These are phyloP conservation scores for Globisporangium sylvaticum DNA, from an alignment of 352 stramenopile species.

Conservation along the genomic window DNA sequence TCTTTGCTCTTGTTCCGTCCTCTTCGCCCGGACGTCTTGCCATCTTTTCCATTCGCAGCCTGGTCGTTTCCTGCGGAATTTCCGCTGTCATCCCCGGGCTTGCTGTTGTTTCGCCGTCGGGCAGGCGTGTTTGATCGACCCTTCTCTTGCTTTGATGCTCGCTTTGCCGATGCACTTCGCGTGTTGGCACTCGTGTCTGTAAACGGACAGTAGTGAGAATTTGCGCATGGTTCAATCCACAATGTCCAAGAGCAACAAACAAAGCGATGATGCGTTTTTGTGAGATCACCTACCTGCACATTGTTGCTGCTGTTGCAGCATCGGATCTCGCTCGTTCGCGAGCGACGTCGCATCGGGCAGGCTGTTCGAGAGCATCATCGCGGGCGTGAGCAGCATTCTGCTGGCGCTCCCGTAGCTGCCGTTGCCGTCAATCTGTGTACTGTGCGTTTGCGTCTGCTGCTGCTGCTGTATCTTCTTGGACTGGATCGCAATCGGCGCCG, in stretches of 20 bases:
- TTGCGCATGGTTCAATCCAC: background rate
- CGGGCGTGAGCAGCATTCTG: conserved; percentile 57
- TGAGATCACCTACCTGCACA: background rate
- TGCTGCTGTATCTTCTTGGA: conserved; percentile 9
- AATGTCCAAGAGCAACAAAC: background rate
- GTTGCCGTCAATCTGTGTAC: conserved; percentile 7
- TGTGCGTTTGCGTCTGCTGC: conserved; percentile 9
- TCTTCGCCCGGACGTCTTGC: conserved; percentile 17
- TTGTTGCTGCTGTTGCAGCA: conserved; percentile 4
- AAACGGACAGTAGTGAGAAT: background rate
- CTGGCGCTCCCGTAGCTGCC: conserved; percentile 22
- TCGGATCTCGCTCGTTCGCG: conserved; percentile 3
- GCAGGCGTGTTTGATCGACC: conserved; percentile 39
- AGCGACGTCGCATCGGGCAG: conserved; percentile 34
- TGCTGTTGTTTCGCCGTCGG: conserved; percentile 38
- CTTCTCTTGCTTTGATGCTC: conserved; percentile 36
- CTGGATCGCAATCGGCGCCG: conserved; percentile 26
- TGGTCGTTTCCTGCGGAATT: background rate
- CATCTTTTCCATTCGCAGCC: conserved; percentile 5
- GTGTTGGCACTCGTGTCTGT: background rate
- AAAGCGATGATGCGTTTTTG: background rate
- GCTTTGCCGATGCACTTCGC: conserved; percentile 50
- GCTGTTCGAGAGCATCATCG: conserved; percentile 76
- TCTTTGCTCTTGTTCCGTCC: conserved; percentile 42
- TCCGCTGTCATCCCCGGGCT: conserved; percentile 6